phyloP scores from a whole-genome alignment of 1,139 yeast species.

The Saccharomycopsis phalli region DNA sequence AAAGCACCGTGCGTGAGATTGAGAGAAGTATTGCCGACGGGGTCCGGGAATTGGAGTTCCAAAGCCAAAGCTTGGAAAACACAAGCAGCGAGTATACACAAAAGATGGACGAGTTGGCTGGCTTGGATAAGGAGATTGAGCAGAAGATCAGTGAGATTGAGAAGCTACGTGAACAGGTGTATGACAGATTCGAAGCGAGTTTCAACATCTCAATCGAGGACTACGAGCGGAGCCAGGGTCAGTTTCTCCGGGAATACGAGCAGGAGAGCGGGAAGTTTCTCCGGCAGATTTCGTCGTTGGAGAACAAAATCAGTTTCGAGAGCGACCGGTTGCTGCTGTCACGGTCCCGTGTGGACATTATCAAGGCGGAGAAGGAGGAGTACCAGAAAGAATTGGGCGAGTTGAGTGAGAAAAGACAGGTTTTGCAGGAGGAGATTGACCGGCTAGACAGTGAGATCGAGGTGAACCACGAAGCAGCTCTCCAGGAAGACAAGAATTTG shows the following conservation, averaged over 20 bases:
- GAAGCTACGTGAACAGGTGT: constrained; percentile 25
- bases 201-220: constrained; percentile 51
- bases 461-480: constrained; percentile 24
- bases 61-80: constrained; percentile 27
- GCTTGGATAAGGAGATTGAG: constrained; percentile 29
- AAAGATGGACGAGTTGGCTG: constrained; percentile 18
- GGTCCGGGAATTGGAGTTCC: constrained; percentile 47
- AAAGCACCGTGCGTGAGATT: constrained; percentile 40
- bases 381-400: constrained; percentile 31
- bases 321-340: constrained; percentile 46
- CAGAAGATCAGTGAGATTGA: constrained; percentile 23
- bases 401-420: constrained; percentile 28
- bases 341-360: constrained; percentile 33
- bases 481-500: constrained; percentile 23
- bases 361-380: constrained; percentile 30
- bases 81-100: constrained; percentile 21
- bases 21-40: constrained; percentile 48
- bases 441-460: constrained; percentile 43
- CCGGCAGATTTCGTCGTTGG: constrained; percentile 52
- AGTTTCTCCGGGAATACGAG: constrained; percentile 47
- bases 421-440: constrained; percentile 23
- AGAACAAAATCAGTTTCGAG: constrained; percentile 60
- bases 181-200: constrained; percentile 43
- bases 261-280: constrained; percentile 56
- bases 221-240: constrained; percentile 62